Percentiles rank a stretch among this genome's conserved stretches.
These are phyloP conservation scores for Suillus fuscotomentosus DNA, from an alignment of 768 basidiomycete genomes.

Conservation along the genomic window DNA sequence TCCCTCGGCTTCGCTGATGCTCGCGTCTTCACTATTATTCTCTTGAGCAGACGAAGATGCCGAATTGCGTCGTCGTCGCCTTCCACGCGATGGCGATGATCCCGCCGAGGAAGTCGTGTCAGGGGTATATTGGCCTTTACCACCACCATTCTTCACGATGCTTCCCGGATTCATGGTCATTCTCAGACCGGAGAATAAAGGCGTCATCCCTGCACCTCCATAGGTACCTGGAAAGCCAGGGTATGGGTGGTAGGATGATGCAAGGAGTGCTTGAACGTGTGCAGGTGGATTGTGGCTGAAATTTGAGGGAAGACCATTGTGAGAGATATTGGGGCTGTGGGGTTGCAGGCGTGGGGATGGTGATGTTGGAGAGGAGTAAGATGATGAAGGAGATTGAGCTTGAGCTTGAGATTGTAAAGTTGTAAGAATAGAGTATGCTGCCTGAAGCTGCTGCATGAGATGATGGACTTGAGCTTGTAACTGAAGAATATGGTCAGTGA, in stretches of 20 bases:
- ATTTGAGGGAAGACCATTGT: constrained; percentile 13
- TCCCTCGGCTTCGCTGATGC: constrained; percentile 26
- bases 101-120: constrained; percentile 20
- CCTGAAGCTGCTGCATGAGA: constrained; percentile 52
- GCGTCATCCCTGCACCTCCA: constrained; percentile 17
- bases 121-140: constrained; percentile 16
- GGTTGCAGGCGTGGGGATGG: constrained; percentile 13
- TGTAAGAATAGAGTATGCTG: constrained; percentile 40
- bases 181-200: constrained; percentile 26
- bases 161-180: constrained; percentile 8
- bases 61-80: constrained; percentile 17
- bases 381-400: constrained; percentile 4
- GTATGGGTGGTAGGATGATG: constrained; percentile 18
- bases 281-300: constrained; percentile 26
- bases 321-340: constrained; percentile 12
- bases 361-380: constrained; percentile 27
- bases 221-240: constrained; percentile 15
- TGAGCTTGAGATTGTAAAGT: constrained; percentile 25
- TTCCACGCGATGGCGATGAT: constrained; percentile 18
- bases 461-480: constrained; percentile 55
- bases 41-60: constrained; percentile 23
- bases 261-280: constrained; percentile 28
- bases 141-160: constrained; percentile 17
- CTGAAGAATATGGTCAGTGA: constrained; percentile 29
- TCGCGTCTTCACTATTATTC: constrained; percentile 27